These are phyloP conservation scores for Penicillium fimorum DNA, from an alignment of 495 filamentous ascomycete genomes.

Conservation along the genomic window DNA sequence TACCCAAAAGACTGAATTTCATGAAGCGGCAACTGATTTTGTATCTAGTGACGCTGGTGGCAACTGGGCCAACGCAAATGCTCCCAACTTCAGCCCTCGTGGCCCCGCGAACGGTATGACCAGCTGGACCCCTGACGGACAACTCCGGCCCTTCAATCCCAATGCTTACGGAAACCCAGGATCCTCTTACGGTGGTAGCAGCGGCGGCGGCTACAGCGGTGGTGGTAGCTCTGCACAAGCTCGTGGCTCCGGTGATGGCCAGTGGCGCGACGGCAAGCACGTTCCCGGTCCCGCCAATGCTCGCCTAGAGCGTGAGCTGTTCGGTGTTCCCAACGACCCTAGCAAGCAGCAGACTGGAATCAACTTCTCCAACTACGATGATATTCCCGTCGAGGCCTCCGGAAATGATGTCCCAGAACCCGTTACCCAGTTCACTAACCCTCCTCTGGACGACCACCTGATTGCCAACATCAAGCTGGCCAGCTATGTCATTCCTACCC, in stretches of 20 bases:
- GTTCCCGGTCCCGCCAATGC: constrained; percentile 83
- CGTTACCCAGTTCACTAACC: constrained; percentile 84
- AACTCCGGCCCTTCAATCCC: constrained; percentile 56
- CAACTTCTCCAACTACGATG: constrained; percentile 99
- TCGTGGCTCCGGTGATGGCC: constrained; percentile 87
- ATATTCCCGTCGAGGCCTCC: constrained; percentile 97
- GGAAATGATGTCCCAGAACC: constrained; percentile 93
- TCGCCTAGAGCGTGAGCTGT: constrained; percentile 91
- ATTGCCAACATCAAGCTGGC: constrained; percentile 88
- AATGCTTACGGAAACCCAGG: constrained; percentile 67
- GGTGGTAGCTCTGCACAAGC: constrained; percentile 44
- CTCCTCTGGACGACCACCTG: constrained; percentile 89
- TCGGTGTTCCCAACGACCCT: constrained; percentile 89
- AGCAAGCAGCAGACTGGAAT: constrained; percentile 94
- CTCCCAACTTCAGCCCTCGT: constrained; percentile 68
- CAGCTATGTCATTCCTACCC: constrained; percentile 90
- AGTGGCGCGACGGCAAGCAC: constrained; percentile 97
- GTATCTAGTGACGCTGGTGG: constrained; percentile 46
- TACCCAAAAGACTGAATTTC: not conserved
- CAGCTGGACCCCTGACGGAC: constrained; percentile 39
- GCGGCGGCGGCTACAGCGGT: constrained; percentile 49
- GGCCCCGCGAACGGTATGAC: constrained; percentile 47
- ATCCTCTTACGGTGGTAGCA: constrained; percentile 50
- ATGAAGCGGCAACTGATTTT: constrained; percentile 8
- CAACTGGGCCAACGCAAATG: constrained; percentile 66